Evolutionary conservation across 2,329 filamentous ascomycete species (phyloP), one percentile per base, ranked within the genome.

Genomic region (Aspergillus transmontanensis): DNA sequence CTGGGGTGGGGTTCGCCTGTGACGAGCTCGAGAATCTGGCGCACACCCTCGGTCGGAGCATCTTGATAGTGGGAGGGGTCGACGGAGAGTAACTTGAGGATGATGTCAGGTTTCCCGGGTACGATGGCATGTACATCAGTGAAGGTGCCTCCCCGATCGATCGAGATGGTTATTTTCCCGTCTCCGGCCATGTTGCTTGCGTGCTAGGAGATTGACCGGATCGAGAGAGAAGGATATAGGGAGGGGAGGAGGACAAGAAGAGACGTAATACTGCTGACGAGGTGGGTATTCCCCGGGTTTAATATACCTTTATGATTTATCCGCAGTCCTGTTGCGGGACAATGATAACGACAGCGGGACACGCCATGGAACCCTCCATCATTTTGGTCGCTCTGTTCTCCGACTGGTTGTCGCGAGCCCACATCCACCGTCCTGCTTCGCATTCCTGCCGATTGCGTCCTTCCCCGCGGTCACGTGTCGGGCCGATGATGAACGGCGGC

Each of bases 31-130:
- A 79, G 66, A 21, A 92, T 92, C 72, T 94, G 94, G 69, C 89
- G 82, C 92, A 93, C 68, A 88, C 93, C 79, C 93, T 97, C 72
- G 88, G 86, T 81, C 91, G 93, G 50, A 91, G 78, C 78, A 76
- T 79, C 78, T 63, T 78, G 70, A 54, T 79, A 79, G 57, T 79
- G 76, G 59, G 71, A 69, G 41, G 78, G 76, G 61, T 79, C 76
- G 11, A 79, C 77, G 10, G 78, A 79, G 2, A 80, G 72, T 5
- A 80, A 67, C 68, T 80, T 80, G 23, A 80, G 60, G 36, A 80
- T 76, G 55, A 79, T 77, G 53, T 79, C 77, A 12, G 73, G 68
- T 30, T 62, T 69, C 53, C 77, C 76, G 50, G 76, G 76, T 14
- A 78, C 74, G 51, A 76, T 74, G 26, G 76, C 77, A 46, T 76